A percentile compares a stretch with the other conserved stretches of the same genome.
These are phyloP conservation scores for Protomyces gravidus DNA, from an alignment of 1,139 yeast genomes.

Conservation along the genomic window DNA sequence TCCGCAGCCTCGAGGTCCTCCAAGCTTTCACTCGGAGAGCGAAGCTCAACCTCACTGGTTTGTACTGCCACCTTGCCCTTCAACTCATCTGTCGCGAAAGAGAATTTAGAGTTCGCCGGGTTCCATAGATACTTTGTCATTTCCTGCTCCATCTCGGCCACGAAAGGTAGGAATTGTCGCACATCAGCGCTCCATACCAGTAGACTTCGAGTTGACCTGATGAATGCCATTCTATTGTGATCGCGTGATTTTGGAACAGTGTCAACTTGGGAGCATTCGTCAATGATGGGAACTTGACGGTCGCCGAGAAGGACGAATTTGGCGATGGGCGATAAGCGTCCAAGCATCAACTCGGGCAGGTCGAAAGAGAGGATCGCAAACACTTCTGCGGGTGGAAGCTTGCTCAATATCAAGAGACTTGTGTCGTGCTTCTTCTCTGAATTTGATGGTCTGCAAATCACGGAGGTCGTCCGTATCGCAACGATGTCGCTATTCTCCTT, in stretches of 20 bases:
- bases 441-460: not conserved
- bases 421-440: slow-evolving; percentile 6
- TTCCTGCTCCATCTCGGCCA: not conserved
- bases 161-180: not conserved
- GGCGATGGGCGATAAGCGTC: slow-evolving; percentile 6
- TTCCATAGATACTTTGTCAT: slow-evolving; percentile 4
- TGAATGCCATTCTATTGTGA: not conserved
- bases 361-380: slow-evolving; percentile 1
- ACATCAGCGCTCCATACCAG: not conserved
- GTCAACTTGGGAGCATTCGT: not conserved
- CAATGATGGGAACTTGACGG: not conserved
- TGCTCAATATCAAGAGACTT: not conserved
- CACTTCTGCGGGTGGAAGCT: not conserved
- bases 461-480: not conserved
- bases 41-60: not conserved
- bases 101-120: not conserved
- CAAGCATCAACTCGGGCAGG: slow-evolving; percentile 2
- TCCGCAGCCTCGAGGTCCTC: slow-evolving; percentile 2
- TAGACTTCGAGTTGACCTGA: not conserved
- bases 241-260: not conserved
- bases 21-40: not conserved
- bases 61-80: not conserved
- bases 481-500: slow-evolving; percentile 1
- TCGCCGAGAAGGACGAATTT: not conserved
- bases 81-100: not conserved